Percentiles rank a stretch among this genome's conserved stretches.
Evolutionary conservation across 306 rosid species (phyloP).

Genomic region (Lithocarpus polystachyus): DNA sequence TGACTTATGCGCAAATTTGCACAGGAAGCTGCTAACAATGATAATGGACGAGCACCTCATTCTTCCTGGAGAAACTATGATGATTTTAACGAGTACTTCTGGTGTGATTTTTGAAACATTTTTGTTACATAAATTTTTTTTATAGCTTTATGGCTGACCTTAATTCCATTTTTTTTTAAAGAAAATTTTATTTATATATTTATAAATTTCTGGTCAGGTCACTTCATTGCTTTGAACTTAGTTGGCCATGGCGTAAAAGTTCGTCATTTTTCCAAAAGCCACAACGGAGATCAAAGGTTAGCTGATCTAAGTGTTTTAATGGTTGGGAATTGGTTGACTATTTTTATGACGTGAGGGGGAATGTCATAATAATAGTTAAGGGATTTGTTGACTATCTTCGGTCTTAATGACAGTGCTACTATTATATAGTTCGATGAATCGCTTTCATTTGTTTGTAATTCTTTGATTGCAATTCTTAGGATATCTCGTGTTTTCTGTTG

Average conservation of each 20-base stretch:
- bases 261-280: constrained; percentile 79
- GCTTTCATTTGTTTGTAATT: too few species aligned
- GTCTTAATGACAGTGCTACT: too few species aligned
- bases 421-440: too few species aligned
- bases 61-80: constrained; percentile 98
- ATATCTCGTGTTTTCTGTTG: too few species aligned
- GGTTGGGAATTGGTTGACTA: neutral
- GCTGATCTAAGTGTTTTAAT: constrained; percentile 16
- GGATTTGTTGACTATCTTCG: too few species aligned
- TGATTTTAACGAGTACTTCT: constrained; percentile 90
- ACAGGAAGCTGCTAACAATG: constrained; percentile 87
- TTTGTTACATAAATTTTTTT: neutral
- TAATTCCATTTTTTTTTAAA: neutral
- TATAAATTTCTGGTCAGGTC: constrained; percentile 50
- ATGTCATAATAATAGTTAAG: too few species aligned
- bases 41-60: constrained; percentile 87
- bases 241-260: constrained; percentile 84
- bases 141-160: constrained; percentile 18
- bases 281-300: constrained; percentile 61
- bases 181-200: too few species aligned
- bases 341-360: too few species aligned
- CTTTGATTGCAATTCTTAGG: too few species aligned
- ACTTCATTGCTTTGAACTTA: constrained; percentile 75
- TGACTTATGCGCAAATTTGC: constrained; percentile 19
- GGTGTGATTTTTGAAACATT: constrained; percentile 43